Conservation (phyloP, 139 green algal genomes). For the Mychonastes homosphaera region DNA sequence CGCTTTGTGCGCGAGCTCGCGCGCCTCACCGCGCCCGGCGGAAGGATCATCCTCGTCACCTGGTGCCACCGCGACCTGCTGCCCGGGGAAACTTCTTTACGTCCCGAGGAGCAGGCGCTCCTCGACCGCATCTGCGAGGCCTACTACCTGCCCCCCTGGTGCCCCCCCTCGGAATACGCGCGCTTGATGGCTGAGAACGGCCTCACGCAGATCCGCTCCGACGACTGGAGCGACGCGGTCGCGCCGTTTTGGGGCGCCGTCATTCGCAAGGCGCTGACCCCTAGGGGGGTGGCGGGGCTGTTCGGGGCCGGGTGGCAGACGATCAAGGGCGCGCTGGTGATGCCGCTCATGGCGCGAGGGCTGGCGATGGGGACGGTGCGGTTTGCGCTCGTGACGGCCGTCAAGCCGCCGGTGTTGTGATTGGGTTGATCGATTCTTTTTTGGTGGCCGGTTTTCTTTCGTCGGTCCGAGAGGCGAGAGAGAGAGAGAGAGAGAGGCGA, state of each 20-base stretch:
- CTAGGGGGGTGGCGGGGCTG: constrained; percentile 67
- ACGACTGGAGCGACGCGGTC: constrained; percentile 85
- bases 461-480: no score
- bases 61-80: constrained; percentile 71
- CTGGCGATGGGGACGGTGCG: constrained; percentile 77
- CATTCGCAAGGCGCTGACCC: constrained; percentile 68
- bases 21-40: constrained; percentile 75
- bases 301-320: constrained; percentile 75
- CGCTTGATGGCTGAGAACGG: constrained; percentile 51
- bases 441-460: no score
- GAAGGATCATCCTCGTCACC: constrained; percentile 73
- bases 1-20: constrained; percentile 86
- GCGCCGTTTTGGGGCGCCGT: constrained; percentile 92
- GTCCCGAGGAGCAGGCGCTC: constrained; percentile 34
- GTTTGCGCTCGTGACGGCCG: constrained; percentile 81
- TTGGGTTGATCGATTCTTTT: no score
- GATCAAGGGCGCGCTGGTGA: constrained; percentile 85
- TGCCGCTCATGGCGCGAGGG: constrained; percentile 90
- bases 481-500: no score
- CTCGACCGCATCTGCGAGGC: constrained; percentile 88
- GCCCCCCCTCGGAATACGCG: constrained; percentile 80
- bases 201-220: constrained; percentile 44
- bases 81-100: constrained; percentile 14
- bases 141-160: constrained; percentile 97
- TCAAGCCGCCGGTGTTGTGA: no score